Conservation (phyloP, 495 filamentous ascomycete genomes). For the Penicillium subrubescens region DNA sequence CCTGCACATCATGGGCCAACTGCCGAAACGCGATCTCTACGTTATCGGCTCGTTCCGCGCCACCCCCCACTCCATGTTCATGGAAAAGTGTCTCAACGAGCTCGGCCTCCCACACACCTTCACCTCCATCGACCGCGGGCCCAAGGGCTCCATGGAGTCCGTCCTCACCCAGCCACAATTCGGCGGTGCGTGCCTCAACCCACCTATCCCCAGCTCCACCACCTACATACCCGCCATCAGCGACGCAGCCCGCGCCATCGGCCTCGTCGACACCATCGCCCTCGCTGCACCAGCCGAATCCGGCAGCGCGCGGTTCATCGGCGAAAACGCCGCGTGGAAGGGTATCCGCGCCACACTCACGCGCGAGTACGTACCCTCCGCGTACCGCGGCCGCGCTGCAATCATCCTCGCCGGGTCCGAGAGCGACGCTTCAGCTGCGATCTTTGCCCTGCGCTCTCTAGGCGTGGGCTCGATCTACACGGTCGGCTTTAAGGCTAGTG, state of each 20-base stretch:
- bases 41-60: constrained; percentile 73
- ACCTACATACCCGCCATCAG: constrained; percentile 65
- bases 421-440: constrained; percentile 70
- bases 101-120: constrained; percentile 80
- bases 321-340: constrained; percentile 83
- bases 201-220: constrained; percentile 55
- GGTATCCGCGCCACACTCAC: constrained; percentile 79
- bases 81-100: constrained; percentile 88
- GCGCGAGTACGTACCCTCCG: constrained; percentile 77
- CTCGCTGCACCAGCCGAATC: constrained; percentile 43
- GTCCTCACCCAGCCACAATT: constrained; percentile 71
- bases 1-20: constrained; percentile 74
- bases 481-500: constrained; percentile 74
- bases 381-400: constrained; percentile 72
- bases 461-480: constrained; percentile 79
- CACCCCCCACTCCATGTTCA: constrained; percentile 77
- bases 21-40: constrained; percentile 78
- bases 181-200: constrained; percentile 77
- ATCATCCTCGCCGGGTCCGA: constrained; percentile 68
- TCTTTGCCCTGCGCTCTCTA: constrained; percentile 76
- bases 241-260: constrained; percentile 73
- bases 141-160: constrained; percentile 62
- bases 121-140: constrained; percentile 69
- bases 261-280: constrained; percentile 78
- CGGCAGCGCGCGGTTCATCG: constrained; percentile 54